Conservation (phyloP, 495 filamentous ascomycete genomes). For the Tuber umbilicatum region DNA sequence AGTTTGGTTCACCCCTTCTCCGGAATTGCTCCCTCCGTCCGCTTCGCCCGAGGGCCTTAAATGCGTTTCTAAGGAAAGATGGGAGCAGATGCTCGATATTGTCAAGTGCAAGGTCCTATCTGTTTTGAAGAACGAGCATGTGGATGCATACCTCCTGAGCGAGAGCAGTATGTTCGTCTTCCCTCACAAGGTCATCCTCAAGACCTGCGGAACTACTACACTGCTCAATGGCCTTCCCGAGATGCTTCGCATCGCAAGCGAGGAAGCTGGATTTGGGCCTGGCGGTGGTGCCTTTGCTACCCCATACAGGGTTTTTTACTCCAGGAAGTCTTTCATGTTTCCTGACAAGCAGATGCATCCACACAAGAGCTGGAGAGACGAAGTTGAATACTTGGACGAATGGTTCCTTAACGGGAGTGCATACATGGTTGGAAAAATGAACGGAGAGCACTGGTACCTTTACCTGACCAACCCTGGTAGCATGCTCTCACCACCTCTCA, state of each 20-base stretch:
- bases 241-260: constrained; percentile 82
- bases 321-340: constrained; percentile 95
- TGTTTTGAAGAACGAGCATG: constrained; percentile 84
- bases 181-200: constrained; percentile 96
- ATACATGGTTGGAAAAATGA: constrained; percentile 99
- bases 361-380: constrained; percentile 94
- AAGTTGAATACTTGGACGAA: constrained; percentile 83
- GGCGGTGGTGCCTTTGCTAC: constrained; percentile 65
- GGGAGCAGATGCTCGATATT: constrained; percentile 95
- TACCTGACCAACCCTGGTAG: constrained; percentile 86
- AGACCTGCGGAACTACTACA: constrained; percentile 98
- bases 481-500: constrained; percentile 75
- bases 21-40: constrained; percentile 62
- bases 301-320: constrained; percentile 96
- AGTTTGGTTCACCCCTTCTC: constrained; percentile 91
- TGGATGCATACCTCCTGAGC: constrained; percentile 95
- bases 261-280: constrained; percentile 74
- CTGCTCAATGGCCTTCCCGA: constrained; percentile 79
- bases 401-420: constrained; percentile 89
- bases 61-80: constrained; percentile 70
- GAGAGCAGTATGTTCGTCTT: constrained; percentile 99
- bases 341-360: constrained; percentile 90
- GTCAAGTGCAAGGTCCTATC: constrained; percentile 99
- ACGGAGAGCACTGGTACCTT: constrained; percentile 98
- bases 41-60: constrained; percentile 75